phyloP scores from a whole-genome alignment of 2,329 filamentous ascomycete species.

The Davidsoniella eucalypti region DNA sequence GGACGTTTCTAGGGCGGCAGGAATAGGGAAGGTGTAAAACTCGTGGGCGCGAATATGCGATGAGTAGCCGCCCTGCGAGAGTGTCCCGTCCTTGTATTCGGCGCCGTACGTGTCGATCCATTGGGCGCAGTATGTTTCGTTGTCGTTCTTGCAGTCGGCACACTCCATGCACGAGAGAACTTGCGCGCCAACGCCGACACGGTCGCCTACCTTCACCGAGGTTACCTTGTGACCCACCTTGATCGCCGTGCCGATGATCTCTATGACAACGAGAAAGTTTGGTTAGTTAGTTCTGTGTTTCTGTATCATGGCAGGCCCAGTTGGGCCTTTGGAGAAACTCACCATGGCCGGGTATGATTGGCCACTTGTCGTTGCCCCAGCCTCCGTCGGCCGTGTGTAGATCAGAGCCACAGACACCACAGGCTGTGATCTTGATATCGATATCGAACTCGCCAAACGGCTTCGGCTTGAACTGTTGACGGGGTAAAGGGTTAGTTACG shows the following conservation, averaged over 20 bases:
- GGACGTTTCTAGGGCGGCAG: conserved; percentile 43
- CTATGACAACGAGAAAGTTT: conserved; percentile 16
- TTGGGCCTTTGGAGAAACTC: conserved; percentile 22
- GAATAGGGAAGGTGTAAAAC: conserved; percentile 59
- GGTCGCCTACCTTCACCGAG: conserved; percentile 40
- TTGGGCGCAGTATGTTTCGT: conserved; percentile 52
- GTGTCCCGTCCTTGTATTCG: conserved; percentile 42
- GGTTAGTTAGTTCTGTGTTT: not conserved
- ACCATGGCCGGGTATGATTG: conserved; percentile 44
- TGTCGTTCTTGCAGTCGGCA: conserved; percentile 46
- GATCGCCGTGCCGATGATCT: conserved; percentile 48
- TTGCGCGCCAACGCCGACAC: conserved; percentile 55
- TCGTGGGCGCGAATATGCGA: conserved; percentile 57
- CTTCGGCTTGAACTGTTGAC: conserved; percentile 55
- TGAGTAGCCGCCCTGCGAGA: conserved; percentile 45
- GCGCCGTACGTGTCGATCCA: conserved; percentile 43
- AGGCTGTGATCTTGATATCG: conserved; percentile 65
- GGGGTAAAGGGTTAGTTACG: not conserved
- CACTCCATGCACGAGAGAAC: conserved; percentile 48
- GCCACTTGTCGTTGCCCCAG: conserved; percentile 41
- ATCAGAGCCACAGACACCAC: conserved; percentile 53
- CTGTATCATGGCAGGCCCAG: conserved; percentile 48
- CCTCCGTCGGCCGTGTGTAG: conserved; percentile 49
- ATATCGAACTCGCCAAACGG: conserved; percentile 68
- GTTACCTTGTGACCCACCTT: conserved; percentile 48